phyloP scores from a whole-genome alignment of 2,329 filamentous ascomycete species.

The Sclerotinia sclerotiorum region DNA sequence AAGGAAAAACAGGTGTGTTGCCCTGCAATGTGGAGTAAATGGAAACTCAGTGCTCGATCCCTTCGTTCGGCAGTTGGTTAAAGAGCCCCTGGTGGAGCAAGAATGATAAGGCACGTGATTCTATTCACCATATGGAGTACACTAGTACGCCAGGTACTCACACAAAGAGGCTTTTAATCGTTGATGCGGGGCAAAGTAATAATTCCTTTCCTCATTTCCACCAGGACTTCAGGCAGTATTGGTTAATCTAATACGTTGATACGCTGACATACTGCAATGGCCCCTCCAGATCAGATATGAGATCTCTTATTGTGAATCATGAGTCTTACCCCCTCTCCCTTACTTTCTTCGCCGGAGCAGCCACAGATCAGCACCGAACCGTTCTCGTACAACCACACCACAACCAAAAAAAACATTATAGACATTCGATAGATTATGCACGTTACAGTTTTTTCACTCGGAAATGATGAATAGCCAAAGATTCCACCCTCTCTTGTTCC shows the following conservation, averaged over 20 bases:
- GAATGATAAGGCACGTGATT: neutral
- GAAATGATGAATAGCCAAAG: neutral
- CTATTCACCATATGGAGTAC: too few relatives aligned
- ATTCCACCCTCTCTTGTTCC: neutral
- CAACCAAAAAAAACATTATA: neutral
- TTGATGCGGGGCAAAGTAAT: neutral
- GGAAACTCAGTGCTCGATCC: neutral
- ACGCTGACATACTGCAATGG: neutral
- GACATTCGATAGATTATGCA: neutral
- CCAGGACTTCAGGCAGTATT: slow-evolving; percentile 1
- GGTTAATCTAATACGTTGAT: neutral
- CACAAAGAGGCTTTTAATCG: too few relatives aligned
- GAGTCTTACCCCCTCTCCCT: neutral
- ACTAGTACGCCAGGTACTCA: too few relatives aligned
- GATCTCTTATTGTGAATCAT: neutral
- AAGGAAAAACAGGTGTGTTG: neutral
- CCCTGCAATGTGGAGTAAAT: neutral
- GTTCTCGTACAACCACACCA: slow-evolving; percentile 9
- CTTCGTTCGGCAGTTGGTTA: too few relatives aligned
- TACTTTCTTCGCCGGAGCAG: neutral
- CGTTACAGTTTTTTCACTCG: neutral
- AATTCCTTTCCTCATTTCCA: neutral
- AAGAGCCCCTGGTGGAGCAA: too few relatives aligned
- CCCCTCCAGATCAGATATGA: neutral
- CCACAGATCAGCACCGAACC: neutral